A percentile compares a stretch with the other conserved stretches of the same genome.
phyloP scores from a whole-genome alignment of 2,329 filamentous ascomycete genomes.

The Fusarium robinianum region DNA sequence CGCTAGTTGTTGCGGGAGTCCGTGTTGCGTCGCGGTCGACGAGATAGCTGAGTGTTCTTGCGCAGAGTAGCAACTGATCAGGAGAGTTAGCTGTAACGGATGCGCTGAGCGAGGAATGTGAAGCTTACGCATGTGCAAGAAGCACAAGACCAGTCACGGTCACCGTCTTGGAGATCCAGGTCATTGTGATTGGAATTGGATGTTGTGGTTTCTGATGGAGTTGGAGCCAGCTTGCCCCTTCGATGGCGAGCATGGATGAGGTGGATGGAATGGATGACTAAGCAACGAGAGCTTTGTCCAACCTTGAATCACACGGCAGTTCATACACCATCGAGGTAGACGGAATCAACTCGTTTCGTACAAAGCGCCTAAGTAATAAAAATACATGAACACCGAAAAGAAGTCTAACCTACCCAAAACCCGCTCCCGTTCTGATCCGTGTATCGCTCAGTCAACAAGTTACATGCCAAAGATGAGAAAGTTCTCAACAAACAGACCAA shows the following conservation, averaged over 20 bases:
- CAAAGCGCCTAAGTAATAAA: too few relatives aligned
- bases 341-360: too few relatives aligned
- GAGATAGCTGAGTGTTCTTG: conserved; percentile 85
- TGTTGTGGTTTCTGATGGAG: conserved; percentile 12
- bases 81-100: conserved; percentile 22
- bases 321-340: too few relatives aligned
- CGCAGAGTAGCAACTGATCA: conserved; percentile 90
- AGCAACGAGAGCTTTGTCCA: conserved; percentile 21
- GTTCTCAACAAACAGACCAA: too few relatives aligned
- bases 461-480: too few relatives aligned
- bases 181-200: conserved; percentile 56
- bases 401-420: too few relatives aligned
- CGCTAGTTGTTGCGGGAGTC: conserved; percentile 48
- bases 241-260: background rate
- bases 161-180: conserved; percentile 70
- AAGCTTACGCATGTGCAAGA: conserved; percentile 80
- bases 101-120: background rate
- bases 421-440: too few relatives aligned
- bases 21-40: conserved; percentile 54
- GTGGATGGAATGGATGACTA: conserved; percentile 27
- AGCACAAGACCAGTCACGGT: conserved; percentile 77
- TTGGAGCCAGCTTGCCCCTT: conserved; percentile 1
- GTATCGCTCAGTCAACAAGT: too few relatives aligned
- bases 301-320: too few relatives aligned
- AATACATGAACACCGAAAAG: too few relatives aligned